Conservation (phyloP, 2,329 filamentous ascomycete genomes). For the Pestalotiopsis sp. region DNA sequence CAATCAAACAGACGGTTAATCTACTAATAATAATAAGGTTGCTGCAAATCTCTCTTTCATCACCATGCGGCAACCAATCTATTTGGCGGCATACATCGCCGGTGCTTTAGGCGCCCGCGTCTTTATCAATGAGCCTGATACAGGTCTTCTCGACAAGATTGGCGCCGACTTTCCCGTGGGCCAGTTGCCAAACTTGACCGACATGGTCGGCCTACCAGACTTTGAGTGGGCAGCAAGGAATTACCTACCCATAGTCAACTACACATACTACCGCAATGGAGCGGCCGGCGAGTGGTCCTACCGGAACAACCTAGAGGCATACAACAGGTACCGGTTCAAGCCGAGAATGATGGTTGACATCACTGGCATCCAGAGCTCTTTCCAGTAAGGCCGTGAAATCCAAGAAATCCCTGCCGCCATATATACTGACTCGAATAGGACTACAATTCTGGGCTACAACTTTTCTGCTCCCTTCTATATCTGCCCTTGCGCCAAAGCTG, state of each 20-base stretch:
- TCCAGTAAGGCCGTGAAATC: constrained; percentile 28
- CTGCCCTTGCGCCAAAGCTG: constrained; percentile 48
- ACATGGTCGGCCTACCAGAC: constrained; percentile 53
- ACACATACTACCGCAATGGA: constrained; percentile 61
- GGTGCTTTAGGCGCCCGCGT: constrained; percentile 43
- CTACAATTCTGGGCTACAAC: constrained; percentile 55
- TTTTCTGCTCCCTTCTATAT: constrained; percentile 60
- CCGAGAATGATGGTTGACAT: constrained; percentile 55
- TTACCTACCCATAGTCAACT: constrained; percentile 48
- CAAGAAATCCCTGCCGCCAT: background rate
- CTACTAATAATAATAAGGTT: background rate
- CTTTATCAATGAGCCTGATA: constrained; percentile 49
- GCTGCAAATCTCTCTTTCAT: constrained; percentile 5
- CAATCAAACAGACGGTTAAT: background rate
- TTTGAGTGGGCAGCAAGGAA: constrained; percentile 56
- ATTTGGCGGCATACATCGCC: constrained; percentile 31
- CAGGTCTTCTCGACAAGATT: constrained; percentile 44
- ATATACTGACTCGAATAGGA: constrained; percentile 30
- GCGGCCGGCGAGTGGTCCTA: constrained; percentile 59
- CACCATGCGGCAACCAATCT: constrained; percentile 31
- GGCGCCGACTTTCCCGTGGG: constrained; percentile 33
- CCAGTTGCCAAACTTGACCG: constrained; percentile 43
- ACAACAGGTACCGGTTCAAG: constrained; percentile 48
- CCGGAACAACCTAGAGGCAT: constrained; percentile 60
- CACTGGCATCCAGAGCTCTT: constrained; percentile 41